Evolutionary conservation across 228 moss, liverwort and hornwort genomes (phyloP).

Genomic region (Sphagnum magellanicum): DNA sequence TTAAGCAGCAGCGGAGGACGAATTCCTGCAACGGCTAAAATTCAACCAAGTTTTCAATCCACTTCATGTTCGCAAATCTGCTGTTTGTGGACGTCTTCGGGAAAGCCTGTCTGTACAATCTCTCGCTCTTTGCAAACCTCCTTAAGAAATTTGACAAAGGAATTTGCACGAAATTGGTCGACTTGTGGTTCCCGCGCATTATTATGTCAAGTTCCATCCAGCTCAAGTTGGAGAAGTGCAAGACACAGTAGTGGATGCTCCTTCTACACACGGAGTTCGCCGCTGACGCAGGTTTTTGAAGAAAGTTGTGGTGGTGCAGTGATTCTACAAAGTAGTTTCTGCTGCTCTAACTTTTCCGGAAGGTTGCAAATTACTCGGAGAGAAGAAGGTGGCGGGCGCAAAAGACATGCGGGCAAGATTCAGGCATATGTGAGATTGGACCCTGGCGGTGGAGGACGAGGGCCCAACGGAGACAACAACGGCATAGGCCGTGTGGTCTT

Average conservation of each 20-base stretch:
- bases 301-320: too few species aligned
- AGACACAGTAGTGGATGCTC: constrained; percentile 15
- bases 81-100: too few species aligned
- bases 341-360: constrained; percentile 8
- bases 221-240: constrained; percentile 6
- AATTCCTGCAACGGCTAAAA: too few species aligned
- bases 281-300: constrained; percentile 13
- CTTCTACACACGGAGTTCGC: constrained; percentile 17
- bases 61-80: too few species aligned
- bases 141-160: too few species aligned
- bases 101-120: too few species aligned
- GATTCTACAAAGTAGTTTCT: constrained; percentile 3
- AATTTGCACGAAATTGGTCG: too few species aligned
- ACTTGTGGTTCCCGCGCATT: too few species aligned
- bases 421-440: constrained; percentile 73
- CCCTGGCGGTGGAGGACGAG: constrained; percentile 43
- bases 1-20: too few species aligned
- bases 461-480: constrained; percentile 27
- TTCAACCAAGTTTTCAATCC: too few species aligned
- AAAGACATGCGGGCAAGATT: constrained; percentile 10
- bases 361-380: constrained; percentile 8
- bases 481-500: constrained; percentile 79
- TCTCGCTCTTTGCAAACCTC: too few species aligned
- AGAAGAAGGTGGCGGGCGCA: neutral
- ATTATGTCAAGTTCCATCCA: neutral